Percentiles rank a stretch among this genome's conserved stretches.
Evolutionary conservation across 1,284 basidiomycete species (phyloP).

Genomic region (Megacollybia platyphylla): DNA sequence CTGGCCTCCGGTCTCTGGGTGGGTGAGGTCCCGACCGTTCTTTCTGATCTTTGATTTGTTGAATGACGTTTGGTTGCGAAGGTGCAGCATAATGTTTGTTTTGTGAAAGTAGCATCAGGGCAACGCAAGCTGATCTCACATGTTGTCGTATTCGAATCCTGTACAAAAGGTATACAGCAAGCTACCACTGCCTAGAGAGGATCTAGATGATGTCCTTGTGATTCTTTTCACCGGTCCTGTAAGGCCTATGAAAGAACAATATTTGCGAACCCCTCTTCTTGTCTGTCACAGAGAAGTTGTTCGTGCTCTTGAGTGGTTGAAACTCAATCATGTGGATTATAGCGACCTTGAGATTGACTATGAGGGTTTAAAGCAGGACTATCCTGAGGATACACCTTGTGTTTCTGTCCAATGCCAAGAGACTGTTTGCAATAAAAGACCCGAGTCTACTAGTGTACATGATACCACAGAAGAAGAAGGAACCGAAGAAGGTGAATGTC

Average conservation of each 20-base stretch:
- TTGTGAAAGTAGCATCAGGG: conserved; percentile 17
- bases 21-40: not conserved
- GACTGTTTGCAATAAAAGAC: conserved; percentile 8
- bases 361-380: conserved; percentile 18
- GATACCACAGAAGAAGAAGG: conserved; percentile 16
- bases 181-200: conserved; percentile 18
- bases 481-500: conserved; percentile 6
- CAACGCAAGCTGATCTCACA: conserved; percentile 16
- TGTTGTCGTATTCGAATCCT: conserved; percentile 14
- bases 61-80: conserved; percentile 19
- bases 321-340: conserved; percentile 23
- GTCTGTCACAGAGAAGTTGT: conserved; percentile 16
- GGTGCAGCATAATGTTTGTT: conserved; percentile 4
- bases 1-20: conserved; percentile 25
- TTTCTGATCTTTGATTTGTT: conserved; percentile 7
- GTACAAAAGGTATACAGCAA: conserved; percentile 17
- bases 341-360: conserved; percentile 19
- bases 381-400: conserved; percentile 14
- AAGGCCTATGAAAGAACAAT: conserved; percentile 18
- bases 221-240: conserved; percentile 19
- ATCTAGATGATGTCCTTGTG: conserved; percentile 23
- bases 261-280: conserved; percentile 19
- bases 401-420: conserved; percentile 7
- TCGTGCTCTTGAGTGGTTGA: conserved; percentile 22
- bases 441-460: conserved; percentile 13